Percentiles rank a stretch among this genome's conserved stretches.
phyloP scores from a whole-genome alignment of 1,139 yeast species.

The Magnusiomyces sp. region DNA sequence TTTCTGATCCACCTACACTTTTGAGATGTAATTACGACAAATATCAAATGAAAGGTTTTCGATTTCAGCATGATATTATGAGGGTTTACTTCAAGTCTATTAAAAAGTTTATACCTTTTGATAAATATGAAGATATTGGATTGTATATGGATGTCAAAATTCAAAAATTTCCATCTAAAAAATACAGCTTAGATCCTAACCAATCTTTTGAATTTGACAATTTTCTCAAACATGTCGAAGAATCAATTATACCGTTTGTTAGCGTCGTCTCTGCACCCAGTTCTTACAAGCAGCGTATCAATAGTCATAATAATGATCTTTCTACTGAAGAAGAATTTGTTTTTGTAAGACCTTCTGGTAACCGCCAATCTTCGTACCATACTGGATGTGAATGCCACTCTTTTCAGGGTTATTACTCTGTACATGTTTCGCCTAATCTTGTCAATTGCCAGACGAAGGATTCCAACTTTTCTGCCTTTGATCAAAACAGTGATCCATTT shows the following conservation, averaged over 20 bases:
- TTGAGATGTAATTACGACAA: not conserved
- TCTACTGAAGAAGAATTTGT: constrained; percentile 1
- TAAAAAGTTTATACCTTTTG: constrained; percentile 1
- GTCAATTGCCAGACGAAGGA: no score
- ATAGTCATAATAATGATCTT: no score
- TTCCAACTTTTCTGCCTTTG: no score
- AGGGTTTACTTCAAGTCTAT: not conserved
- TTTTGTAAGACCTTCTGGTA: not conserved
- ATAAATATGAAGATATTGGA: not conserved
- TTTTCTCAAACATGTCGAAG: no score
- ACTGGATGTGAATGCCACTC: no score
- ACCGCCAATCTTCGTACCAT: not conserved
- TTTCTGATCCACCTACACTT: not conserved
- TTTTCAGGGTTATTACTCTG: no score
- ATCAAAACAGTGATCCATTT: no score
- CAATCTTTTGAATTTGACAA: not conserved
- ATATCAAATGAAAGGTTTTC: not conserved
- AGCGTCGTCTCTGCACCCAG: no score
- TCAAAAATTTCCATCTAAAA: constrained; percentile 3
- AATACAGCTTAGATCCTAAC: not conserved
- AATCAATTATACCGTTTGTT: no score
- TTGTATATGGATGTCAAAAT: constrained; percentile 6
- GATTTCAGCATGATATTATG: constrained; percentile 4
- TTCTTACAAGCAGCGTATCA: no score
- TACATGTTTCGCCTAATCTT: no score